Base-by-base conservation (phyloP, 345 rosid species). In the Adansonia digitata region DNA sequence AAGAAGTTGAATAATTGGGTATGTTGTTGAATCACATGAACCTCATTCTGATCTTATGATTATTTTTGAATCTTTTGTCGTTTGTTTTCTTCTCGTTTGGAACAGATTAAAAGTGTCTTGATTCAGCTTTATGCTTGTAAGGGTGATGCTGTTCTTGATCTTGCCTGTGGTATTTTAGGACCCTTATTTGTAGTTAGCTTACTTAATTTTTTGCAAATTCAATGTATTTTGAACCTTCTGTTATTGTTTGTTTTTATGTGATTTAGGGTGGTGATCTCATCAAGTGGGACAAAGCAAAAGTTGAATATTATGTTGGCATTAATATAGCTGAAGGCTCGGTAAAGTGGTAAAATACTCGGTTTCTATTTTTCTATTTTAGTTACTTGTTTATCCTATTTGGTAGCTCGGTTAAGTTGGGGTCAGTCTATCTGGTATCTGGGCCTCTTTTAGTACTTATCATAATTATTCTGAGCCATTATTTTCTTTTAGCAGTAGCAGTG, bases 241-340 rank as follows among this genome's bases (percentile, higher is more conserved):
- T 10, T 57, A 27, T 71, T 71, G 42, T 51, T 42, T 70, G 51
- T 1, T 24, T 75, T 71, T 49, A 12, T 12, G 17, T 45, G 59
- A 62, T 14, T 74, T 66, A 93, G 98, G 99, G 99, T 70, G 98
- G 99, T 74, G 99, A 95, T 85, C 94, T 95, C 74, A 93, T 95
- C 78, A 93, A 93, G 81, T 95, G 99, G 98, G 99, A 93, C 79
- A 95, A 95, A 83, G 99, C 98, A 0, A 90, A 75, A 75, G 78
- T 91, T 45, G 97, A 95, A 75, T 95, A 95, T 75, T 93, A 95
- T 84, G 97, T 93, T 79, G 99, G 98, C 68, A 79, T 95, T 55
- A 98, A 95, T 85, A 89, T 95, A 22, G 98, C 99, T 78, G 97
- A 93, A 77, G 99, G 99, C 82, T 95, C 99, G 83, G 99, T 95